Base-by-base conservation (phyloP, 305 asterid genomes). In the Fraxinus dipetala region DNA sequence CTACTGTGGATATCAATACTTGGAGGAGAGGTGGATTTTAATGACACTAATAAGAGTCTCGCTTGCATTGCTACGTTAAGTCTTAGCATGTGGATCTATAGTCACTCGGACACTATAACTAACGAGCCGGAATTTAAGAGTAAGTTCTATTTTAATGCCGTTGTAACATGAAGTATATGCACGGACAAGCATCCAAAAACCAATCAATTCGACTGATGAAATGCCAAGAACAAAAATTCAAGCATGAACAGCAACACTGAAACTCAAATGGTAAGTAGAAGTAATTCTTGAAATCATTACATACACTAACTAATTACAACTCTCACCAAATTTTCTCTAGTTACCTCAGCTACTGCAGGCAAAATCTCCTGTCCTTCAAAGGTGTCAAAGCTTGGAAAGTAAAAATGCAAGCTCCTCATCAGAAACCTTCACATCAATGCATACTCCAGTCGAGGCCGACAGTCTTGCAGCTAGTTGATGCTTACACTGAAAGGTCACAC, bases 391-490 rank as follows among this genome's bases (percentile, higher is more conserved):
- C 43, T 85, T 89, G 80, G 97, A 86, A 34, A 93, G 92, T 9
- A 93, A 86, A 65, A 89, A 51, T 22, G 98, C 97, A 16, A 95
- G 85, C 78, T 94, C 96, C 82, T 93, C 94, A 80, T 95, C 97
- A 31, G 97, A 86, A 70, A 95, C 92, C 88, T 83, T 77, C 61
- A 87, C 85, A n/a, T 93, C 90, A 31, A 87, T 1, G 86, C 92
- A 94, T 0, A 86, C 86, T 83, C 93, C 97, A 13, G 90, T 79
- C 3, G 97, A 87, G 56, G 91, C 90, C 13, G 99, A 97, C 32
- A 95, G 91, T 79, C 96, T 89, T 74, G 98, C 99, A 82, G 99
- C 99, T 77, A 95, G 65, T 84, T 95, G 99, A 89, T 94, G 99
- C 89, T 95, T 93, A 85, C 99, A 93, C 98, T 93, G 90, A 76